These are phyloP conservation scores for Penicillium daleae DNA, from an alignment of 495 filamentous ascomycete genomes.

Conservation along the genomic window DNA sequence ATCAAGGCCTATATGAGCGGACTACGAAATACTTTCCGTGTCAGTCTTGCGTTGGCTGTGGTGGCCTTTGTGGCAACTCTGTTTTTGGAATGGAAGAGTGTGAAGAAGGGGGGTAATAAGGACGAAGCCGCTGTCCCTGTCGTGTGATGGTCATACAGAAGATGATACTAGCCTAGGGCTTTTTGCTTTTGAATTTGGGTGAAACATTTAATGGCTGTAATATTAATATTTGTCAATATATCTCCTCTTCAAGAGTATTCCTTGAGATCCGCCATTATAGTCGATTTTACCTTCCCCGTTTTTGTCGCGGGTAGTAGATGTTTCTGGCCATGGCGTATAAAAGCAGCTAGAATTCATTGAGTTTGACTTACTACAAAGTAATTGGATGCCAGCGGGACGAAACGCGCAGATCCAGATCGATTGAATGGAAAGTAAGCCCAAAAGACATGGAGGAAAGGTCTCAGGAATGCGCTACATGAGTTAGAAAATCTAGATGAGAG, in stretches of 20 bases:
- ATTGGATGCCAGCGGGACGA: too few relatives aligned
- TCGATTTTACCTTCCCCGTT: not conserved
- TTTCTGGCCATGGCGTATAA: not conserved
- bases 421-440: too few relatives aligned
- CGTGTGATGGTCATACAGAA: slow-evolving; percentile 8
- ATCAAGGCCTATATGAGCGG: slow-evolving; percentile 37
- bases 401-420: too few relatives aligned
- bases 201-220: slow-evolving; percentile 2
- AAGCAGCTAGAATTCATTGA: too few relatives aligned
- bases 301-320: not conserved
- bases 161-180: not conserved
- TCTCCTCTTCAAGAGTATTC: not conserved
- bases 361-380: too few relatives aligned
- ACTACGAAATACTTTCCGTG: slow-evolving; percentile 29
- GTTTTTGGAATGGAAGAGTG: slow-evolving; percentile 55
- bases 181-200: not conserved
- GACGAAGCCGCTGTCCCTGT: slow-evolving; percentile 23
- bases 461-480: too few relatives aligned
- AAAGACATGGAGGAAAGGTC: too few relatives aligned
- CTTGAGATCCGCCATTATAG: not conserved
- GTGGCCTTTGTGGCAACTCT: slow-evolving; percentile 42
- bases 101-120: slow-evolving; percentile 38
- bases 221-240: not conserved
- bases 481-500: too few relatives aligned
- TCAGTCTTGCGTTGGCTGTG: slow-evolving; percentile 39